Evolutionary conservation across 2,329 filamentous ascomycete species (phyloP), one percentile per base, ranked within the genome.

Genomic region (Alternaria novae-zelandiae): DNA sequence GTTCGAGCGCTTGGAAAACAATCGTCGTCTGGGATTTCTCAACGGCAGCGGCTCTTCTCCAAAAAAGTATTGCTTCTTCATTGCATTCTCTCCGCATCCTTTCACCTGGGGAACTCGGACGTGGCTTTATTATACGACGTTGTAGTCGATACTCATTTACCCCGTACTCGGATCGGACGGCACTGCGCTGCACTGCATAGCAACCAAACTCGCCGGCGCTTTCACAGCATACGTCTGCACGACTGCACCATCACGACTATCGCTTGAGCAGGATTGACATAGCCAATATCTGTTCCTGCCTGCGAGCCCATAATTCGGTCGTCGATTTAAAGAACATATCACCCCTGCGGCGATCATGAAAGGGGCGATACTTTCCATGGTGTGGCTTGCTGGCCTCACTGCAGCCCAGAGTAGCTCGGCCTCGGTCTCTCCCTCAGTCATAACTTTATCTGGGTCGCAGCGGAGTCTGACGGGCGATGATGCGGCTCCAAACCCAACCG

Each of bases 371-470:
- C 64, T 71, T 53, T 65, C 61, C 15, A 36, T 75, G 13, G 32
- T 74, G 26, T 73, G 74, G 69, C 67, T 78, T n/a, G 68, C 66
- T 28, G 63, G 70, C 57, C 63, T 75, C 20, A 63, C 66, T 23
- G 62, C 61, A 32, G 72, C 71, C 15, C 76, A 77, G 49, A 67
- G 67, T 44, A 71, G 66, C 44, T 74, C 74, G 49, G 49, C 30
- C 41, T 70, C 63, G 61, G 65, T 54, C 30, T 68, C 70, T 26
- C 71, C 69, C 45, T 69, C 67, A 6, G 60, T 78, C 53, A 59
- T 71, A 12, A 79, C 75, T 5, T 60, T 77, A 25, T 72, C 70
- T 23, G 66, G 54, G 30, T 74, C 61, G 54, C 71, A 54, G 54
- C 68, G 59, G n/a, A 62, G 61, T 51, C 41, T 66, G 8, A 63